Evolutionary conservation across 176 grass and related monocot species (phyloP), one percentile per base, ranked within the genome.

Genomic region (Musa beccarii): DNA sequence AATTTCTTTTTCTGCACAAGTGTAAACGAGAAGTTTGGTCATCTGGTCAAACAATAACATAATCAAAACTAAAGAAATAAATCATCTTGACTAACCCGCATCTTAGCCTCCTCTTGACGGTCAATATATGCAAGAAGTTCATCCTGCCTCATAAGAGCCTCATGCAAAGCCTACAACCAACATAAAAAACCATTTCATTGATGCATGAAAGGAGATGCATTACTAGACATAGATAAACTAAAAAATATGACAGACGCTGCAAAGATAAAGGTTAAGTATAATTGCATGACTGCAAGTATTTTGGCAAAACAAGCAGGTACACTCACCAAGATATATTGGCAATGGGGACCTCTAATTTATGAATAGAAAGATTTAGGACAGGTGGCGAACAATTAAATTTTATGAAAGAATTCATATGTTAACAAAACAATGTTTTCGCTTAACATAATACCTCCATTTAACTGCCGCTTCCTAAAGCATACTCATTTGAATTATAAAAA

Each of bases 131-230:
- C 89, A 57, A 96, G 81, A 15, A 96, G 75, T 71, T 96, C 93
- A 69, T 96, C 93, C 78, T 96, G 93, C 83, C 74, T 90, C 73
- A 96, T 96, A 17, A 96, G 83, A 77, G 93, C 85, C 77, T 92
- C 90, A n/a, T 96, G 81, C 29, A 96, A 81, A 85, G 89, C 93
- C 93, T 96, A 8, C 12, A 80, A 24, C 34, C 34, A 43, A 43
- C 4, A 82, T 62, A 17, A 62, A 7, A n/a, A 8, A 20, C 57
- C 15, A 62, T 19, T 62, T 17, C 20, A n/a, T 62, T 62, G 20
- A 15, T 19, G 17, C 20, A 62, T 1, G 20, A 62, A 62, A 62
- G 57, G 13, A 62, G 7, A 62, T 62, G 57, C 57, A 2, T n/a
- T 1, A 62, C 57, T 62, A 62, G 21, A 62, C 57, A 62, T 62